Conservation (phyloP, 2,329 filamentous ascomycete genomes). For the Exophiala bonariae region DNA sequence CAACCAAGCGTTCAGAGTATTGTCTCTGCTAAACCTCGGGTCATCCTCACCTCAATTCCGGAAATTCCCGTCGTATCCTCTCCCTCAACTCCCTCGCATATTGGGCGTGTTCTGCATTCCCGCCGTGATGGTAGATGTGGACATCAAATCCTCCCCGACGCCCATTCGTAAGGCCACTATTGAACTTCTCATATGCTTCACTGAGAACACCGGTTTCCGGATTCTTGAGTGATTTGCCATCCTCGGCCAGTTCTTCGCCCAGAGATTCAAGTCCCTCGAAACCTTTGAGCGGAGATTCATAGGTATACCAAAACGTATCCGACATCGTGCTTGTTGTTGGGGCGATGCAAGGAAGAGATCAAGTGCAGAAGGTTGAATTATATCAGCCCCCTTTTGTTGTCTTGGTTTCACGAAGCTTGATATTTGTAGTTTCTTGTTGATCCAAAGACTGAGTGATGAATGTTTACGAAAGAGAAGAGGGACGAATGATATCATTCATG, state of each 20-base stretch:
- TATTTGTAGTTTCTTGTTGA: too few relatives aligned
- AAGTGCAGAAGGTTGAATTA: too few relatives aligned
- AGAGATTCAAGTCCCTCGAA: constrained; percentile 51
- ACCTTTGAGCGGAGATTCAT: constrained; percentile 55
- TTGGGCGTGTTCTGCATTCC: constrained; percentile 59
- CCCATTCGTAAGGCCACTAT: constrained; percentile 65
- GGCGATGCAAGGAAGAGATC: too few relatives aligned
- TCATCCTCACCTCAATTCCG: constrained; percentile 46
- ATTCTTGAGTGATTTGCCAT: constrained; percentile 78
- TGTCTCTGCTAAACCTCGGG: too few relatives aligned
- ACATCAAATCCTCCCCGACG: constrained; percentile 68
- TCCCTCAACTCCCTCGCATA: constrained; percentile 75
- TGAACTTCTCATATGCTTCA: constrained; percentile 69
- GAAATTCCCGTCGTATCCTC: constrained; percentile 72
- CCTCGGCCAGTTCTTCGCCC: constrained; percentile 58
- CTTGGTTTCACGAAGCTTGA: too few relatives aligned
- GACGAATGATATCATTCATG: too few relatives aligned
- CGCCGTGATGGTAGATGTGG: constrained; percentile 77
- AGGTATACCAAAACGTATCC: constrained; percentile 53
- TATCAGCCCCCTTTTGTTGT: too few relatives aligned
- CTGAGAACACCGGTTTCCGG: constrained; percentile 61
- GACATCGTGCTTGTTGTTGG: constrained; percentile 39
- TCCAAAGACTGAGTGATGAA: too few relatives aligned
- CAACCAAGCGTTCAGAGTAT: too few relatives aligned
- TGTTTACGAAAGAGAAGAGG: too few relatives aligned